Conservation (phyloP, 495 filamentous ascomycete species). For the Aspergillus nidulans region DNA sequence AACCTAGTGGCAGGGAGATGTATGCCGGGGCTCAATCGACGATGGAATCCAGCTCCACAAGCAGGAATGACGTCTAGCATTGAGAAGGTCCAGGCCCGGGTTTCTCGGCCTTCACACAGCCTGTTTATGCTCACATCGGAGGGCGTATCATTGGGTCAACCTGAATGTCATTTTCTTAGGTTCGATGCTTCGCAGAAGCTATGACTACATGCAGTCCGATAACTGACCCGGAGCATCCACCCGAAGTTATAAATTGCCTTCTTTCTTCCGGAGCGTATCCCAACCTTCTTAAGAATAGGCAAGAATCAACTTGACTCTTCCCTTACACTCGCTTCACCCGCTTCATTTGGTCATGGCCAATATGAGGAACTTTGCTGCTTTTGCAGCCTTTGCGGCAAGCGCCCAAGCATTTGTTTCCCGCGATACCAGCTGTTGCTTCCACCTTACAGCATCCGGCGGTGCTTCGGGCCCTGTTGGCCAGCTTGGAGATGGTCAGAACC, state of each 20-base stretch:
- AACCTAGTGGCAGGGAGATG: not conserved
- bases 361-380: constrained; percentile 33
- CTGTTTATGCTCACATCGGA: constrained; percentile 7
- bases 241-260: constrained; percentile 36
- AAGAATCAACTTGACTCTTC: constrained; percentile 3
- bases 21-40: constrained; percentile 2
- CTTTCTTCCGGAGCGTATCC: constrained; percentile 66
- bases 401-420: constrained; percentile 39
- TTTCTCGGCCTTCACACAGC: constrained; percentile 12
- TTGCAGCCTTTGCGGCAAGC: constrained; percentile 37
- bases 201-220: constrained; percentile 12
- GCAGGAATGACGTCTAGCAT: constrained; percentile 19
- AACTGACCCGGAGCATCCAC: constrained; percentile 9
- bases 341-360: constrained; percentile 11
- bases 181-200: constrained; percentile 1
- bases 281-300: constrained; percentile 32
- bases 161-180: constrained; percentile 11
- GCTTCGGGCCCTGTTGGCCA: constrained; percentile 49
- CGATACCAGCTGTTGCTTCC: constrained; percentile 46
- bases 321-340: not conserved
- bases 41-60: constrained; percentile 11
- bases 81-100: constrained; percentile 15
- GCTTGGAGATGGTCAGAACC: constrained; percentile 51
- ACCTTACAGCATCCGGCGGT: constrained; percentile 42
- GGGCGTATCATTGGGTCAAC: constrained; percentile 7